Evolutionary conservation across 345 rosid species (phyloP).

Genomic region (Lepidium sativum): DNA sequence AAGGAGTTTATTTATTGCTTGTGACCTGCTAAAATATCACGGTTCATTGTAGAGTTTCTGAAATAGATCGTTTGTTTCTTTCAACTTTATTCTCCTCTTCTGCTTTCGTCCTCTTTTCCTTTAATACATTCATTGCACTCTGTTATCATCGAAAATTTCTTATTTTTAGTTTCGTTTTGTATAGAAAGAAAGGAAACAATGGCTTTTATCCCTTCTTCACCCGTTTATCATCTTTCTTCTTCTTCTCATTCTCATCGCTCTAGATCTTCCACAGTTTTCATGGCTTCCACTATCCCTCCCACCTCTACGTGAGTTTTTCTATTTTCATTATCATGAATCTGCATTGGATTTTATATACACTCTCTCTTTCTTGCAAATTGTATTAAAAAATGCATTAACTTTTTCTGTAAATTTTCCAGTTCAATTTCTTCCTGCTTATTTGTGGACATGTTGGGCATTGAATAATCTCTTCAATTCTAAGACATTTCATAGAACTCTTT

Average conservation of each 20-base stretch:
- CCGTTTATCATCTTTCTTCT: slow-evolving; percentile 3
- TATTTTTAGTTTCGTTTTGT: background rate
- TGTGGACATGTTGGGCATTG: background rate
- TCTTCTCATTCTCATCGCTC: slow-evolving; percentile 3
- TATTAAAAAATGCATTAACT: background rate
- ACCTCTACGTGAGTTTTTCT: slow-evolving; percentile 21
- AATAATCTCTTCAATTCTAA: background rate
- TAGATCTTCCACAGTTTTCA: slow-evolving; percentile 19
- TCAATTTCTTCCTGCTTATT: background rate
- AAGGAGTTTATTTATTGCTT: background rate
- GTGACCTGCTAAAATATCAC: slow-evolving; percentile 7
- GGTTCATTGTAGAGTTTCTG: slow-evolving; percentile 7
- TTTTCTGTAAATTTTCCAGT: background rate
- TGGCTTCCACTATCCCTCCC: slow-evolving; percentile 22
- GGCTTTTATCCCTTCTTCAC: slow-evolving; percentile 11
- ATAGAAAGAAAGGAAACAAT: background rate
- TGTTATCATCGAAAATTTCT: slow-evolving; percentile 20
- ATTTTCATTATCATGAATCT: background rate
- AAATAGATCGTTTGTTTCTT: slow-evolving; percentile 8
- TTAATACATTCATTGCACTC: slow-evolving; percentile 2
- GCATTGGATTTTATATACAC: background rate
- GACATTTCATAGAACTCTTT: background rate
- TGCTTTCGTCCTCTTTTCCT: background rate
- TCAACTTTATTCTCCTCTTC: background rate
- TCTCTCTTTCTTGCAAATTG: background rate